Percentiles rank a stretch among this genome's conserved stretches.
Conservation (phyloP, 176 grass and related monocot genomes). For the Microstegium vimineum region DNA sequence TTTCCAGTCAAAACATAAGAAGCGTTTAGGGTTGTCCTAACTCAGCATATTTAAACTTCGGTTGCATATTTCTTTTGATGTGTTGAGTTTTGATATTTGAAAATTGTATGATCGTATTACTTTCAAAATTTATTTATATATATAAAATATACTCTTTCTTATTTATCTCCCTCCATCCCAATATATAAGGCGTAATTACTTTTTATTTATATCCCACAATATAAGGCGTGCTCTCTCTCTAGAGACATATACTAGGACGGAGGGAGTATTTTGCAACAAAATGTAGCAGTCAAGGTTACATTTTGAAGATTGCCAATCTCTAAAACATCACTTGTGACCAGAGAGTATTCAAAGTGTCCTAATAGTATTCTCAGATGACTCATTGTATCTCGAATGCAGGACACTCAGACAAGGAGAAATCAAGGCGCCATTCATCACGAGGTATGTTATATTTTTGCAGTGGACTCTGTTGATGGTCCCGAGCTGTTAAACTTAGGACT, state of each 20-base stretch:
- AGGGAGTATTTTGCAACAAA: neutral
- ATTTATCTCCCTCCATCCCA: no score
- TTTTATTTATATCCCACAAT: no score
- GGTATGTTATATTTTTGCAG: conserved; percentile 56
- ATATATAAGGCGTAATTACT: no score
- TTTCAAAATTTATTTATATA: neutral
- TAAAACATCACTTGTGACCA: neutral
- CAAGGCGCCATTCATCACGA: conserved; percentile 59
- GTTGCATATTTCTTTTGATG: neutral
- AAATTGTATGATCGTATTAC: neutral
- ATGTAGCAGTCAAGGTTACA: neutral
- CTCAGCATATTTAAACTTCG: neutral
- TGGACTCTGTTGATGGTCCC: neutral
- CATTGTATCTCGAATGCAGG: conserved; percentile 38
- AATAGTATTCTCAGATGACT: neutral
- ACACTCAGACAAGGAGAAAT: conserved; percentile 58
- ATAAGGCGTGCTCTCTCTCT: no score
- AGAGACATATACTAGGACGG: no score
- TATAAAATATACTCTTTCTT: neutral
- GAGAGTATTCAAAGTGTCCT: neutral
- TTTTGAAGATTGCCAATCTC: neutral
- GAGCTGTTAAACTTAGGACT: neutral
- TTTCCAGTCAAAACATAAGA: neutral
- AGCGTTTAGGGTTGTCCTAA: neutral
- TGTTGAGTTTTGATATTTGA: neutral